Evolutionary conservation across 2,329 filamentous ascomycete species (phyloP), one percentile per base, ranked within the genome.

Genomic region (Arachnopeziza araneosa): DNA sequence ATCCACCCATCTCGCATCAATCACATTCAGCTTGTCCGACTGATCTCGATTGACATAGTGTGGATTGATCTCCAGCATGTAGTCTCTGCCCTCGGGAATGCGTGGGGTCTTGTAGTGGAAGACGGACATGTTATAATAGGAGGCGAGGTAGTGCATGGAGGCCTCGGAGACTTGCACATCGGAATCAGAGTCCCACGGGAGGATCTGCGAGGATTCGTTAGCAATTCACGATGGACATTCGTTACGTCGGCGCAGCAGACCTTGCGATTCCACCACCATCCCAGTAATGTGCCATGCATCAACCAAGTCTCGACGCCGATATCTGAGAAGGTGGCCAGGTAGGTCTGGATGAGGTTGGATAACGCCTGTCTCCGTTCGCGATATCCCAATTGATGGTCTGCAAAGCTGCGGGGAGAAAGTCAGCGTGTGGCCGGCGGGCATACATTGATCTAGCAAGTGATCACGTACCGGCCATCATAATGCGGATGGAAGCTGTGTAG

Each of bases 1-100:
- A 73, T 95, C 90, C 68, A 95, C 88, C 89, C 90, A 96, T 62
- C 91, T 82, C 32, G 87, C 91, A 74, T 95, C 91, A 69, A 95
- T 95, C 60, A 93, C 82, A 72, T 96, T 96, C 70, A 81, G 76
- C 48, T 87, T 89, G 67, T 88, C 82, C 55, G 84, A 84, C 44
- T 84, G 81, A 49, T 79, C 79, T 2, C 86, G 77, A 55, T 87
- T 81, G 63, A 78, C 76, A 68, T 88, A 83, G 77, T 87, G 84
- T 1, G 89, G 88, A 74, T 93, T 93, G 64, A 93, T 77, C 69
- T 95, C 90, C 21, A 95, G 80, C 50, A 93, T 79, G 69, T 90
- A 95, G 54, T 79, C 75, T 50, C 83, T 77, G 50, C 77, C 70
- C 32, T 72, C 66, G 1, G 68, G 68, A 32, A 72, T 71, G 21